Percentiles rank a stretch among this genome's conserved stretches.
Evolutionary conservation across 2,329 filamentous ascomycete species (phyloP).

Genomic region (Aspergillus jensenii): DNA sequence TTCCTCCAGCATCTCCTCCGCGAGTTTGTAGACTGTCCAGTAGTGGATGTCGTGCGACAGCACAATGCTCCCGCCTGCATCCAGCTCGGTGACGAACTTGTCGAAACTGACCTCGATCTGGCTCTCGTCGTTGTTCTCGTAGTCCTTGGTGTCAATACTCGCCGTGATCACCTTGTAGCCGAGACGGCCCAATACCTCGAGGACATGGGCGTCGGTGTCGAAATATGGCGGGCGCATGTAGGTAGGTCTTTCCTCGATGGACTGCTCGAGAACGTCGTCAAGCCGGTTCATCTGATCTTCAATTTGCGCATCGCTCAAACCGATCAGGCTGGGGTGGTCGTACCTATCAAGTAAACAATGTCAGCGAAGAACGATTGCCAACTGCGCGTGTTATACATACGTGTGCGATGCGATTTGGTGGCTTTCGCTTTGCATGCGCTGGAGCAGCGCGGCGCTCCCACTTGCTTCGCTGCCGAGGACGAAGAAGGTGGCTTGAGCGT

Average conservation of each 20-base stretch:
- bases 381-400: slow-evolving; percentile 19
- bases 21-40: slow-evolving; percentile 33
- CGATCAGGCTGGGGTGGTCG: slow-evolving; percentile 39
- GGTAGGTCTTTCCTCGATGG: slow-evolving; percentile 45
- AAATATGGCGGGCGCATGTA: slow-evolving; percentile 52
- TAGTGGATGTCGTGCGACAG: slow-evolving; percentile 40
- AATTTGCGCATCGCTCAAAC: slow-evolving; percentile 31
- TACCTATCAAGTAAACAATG: slow-evolving; percentile 27
- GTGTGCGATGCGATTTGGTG: slow-evolving; percentile 51
- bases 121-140: slow-evolving; percentile 29
- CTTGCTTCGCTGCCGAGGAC: slow-evolving; percentile 47
- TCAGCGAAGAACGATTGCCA: neutral
- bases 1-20: slow-evolving; percentile 32
- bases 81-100: slow-evolving; percentile 30
- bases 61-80: slow-evolving; percentile 32
- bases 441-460: slow-evolving; percentile 20
- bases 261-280: slow-evolving; percentile 39
- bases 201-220: slow-evolving; percentile 29
- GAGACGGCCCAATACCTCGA: slow-evolving; percentile 37
- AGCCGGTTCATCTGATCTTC: slow-evolving; percentile 41
- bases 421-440: slow-evolving; percentile 34
- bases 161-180: slow-evolving; percentile 47
- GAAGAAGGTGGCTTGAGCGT: slow-evolving; percentile 65
- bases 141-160: slow-evolving; percentile 46
- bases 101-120: slow-evolving; percentile 27